A percentile compares a stretch with the other conserved stretches of the same genome.
These are phyloP conservation scores for Elsinoe ampelina DNA, from an alignment of 2,329 filamentous ascomycete genomes.

Conservation along the genomic window DNA sequence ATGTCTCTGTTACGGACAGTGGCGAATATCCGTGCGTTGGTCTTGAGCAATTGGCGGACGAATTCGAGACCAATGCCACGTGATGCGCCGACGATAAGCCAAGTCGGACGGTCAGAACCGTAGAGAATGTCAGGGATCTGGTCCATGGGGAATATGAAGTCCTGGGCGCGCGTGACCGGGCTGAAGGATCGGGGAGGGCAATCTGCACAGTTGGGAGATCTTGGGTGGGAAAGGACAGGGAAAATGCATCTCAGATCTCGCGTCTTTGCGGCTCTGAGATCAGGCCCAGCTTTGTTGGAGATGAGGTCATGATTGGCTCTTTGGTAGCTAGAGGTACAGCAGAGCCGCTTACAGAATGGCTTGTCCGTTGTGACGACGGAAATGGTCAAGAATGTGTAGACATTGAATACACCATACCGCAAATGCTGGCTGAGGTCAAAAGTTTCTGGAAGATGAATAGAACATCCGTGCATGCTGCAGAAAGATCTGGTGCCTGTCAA, in stretches of 20 bases:
- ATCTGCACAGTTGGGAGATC: conserved; percentile 1
- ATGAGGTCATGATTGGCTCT: conserved; percentile 12
- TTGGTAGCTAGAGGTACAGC: not conserved
- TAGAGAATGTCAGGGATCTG: conserved; percentile 36
- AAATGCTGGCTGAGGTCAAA: not conserved
- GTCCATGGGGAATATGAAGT: conserved; percentile 27
- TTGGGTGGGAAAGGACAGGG: not conserved
- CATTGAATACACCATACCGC: not conserved
- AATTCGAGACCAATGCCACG: conserved; percentile 46
- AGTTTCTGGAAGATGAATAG: not conserved
- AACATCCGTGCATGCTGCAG: conserved; percentile 1
- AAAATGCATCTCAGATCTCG: conserved; percentile 7
- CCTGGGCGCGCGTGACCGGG: conserved; percentile 5
- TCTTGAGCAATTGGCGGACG: conserved; percentile 39
- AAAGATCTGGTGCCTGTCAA: conserved; percentile 6
- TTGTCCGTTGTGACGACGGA: not conserved
- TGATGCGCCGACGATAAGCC: conserved; percentile 39
- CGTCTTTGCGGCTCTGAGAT: conserved; percentile 1
- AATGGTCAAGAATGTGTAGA: not conserved
- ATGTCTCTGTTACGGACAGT: conserved; percentile 39
- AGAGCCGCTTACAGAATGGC: conserved; percentile 4
- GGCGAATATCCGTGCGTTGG: conserved; percentile 42
- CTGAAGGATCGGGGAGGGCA: not conserved
- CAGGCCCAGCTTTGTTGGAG: not conserved
- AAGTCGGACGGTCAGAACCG: conserved; percentile 32